These are phyloP conservation scores for Dactylellina haptotyla DNA, from an alignment of 2,329 filamentous ascomycete species.

Conservation along the genomic window DNA sequence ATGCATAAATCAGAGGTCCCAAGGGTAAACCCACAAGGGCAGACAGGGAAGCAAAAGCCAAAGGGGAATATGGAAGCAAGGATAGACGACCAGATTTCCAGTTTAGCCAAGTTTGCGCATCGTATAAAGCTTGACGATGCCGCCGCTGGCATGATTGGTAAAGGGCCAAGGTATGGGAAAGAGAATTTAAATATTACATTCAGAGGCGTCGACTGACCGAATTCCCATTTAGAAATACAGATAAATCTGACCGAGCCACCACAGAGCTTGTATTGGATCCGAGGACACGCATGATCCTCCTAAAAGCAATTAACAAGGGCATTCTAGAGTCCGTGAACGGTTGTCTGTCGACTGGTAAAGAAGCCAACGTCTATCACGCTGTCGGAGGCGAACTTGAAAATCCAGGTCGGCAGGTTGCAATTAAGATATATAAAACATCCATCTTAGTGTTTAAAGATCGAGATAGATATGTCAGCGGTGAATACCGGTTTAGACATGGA, in stretches of 20 bases:
- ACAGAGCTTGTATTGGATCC: conserved; percentile 94
- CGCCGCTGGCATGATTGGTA: conserved; percentile 66
- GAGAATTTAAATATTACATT: no score
- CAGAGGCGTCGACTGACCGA: no score
- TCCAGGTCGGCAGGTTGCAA: conserved; percentile 73
- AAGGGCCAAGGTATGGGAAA: conserved; percentile 60
- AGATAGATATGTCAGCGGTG: conserved; percentile 93
- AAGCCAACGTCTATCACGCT: conserved; percentile 97
- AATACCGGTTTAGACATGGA: conserved; percentile 88
- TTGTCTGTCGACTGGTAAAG: conserved; percentile 94
- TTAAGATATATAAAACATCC: conserved; percentile 99
- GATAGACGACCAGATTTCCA: conserved; percentile 86
- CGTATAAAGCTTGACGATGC: conserved; percentile 82
- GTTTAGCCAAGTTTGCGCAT: conserved; percentile 82
- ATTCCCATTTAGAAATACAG: conserved; percentile 71
- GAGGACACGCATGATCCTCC: conserved; percentile 90
- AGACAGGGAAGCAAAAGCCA: conserved; percentile 67
- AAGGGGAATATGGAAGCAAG: conserved; percentile 80
- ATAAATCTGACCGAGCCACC: conserved; percentile 92
- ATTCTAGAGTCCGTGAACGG: conserved; percentile 92
- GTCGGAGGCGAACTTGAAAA: conserved; percentile 68
- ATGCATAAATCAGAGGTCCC: conserved; percentile 67
- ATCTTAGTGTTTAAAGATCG: conserved; percentile 98
- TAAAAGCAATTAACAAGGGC: conserved; percentile 94
- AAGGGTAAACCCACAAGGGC: conserved; percentile 75